Percentiles rank a stretch among this genome's conserved stretches.
phyloP scores from a whole-genome alignment of 2,329 filamentous ascomycete species.

The Clonostachys sp. region DNA sequence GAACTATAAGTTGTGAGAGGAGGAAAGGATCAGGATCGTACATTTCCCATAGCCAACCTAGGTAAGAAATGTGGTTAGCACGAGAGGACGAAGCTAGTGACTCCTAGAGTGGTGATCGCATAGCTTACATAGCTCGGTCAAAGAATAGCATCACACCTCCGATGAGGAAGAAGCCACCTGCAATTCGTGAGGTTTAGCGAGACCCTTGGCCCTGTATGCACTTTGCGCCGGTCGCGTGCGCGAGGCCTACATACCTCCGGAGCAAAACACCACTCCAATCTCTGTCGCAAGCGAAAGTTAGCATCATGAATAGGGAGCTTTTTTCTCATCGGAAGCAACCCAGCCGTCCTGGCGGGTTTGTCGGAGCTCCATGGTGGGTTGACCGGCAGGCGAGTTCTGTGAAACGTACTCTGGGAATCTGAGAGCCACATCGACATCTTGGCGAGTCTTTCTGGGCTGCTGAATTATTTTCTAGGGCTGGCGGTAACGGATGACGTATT shows the following conservation, averaged over 20 bases:
- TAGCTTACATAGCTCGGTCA: conserved; percentile 81
- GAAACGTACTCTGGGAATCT: conserved; percentile 81
- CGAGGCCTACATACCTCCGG: conserved; percentile 68
- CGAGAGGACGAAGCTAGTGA: background rate
- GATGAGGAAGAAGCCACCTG: conserved; percentile 91
- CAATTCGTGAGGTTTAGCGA: background rate
- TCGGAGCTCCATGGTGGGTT: conserved; percentile 3
- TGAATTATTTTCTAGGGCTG: background rate
- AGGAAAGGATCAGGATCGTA: conserved; percentile 32
- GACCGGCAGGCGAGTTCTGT: conserved; percentile 10
- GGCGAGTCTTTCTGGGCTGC: conserved; percentile 2
- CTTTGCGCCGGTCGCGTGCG: background rate
- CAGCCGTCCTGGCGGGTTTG: background rate
- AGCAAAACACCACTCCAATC: conserved; percentile 96
- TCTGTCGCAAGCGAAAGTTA: conserved; percentile 52
- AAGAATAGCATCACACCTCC: conserved; percentile 96
- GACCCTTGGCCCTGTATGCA: background rate
- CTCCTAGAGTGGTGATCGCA: too few species aligned
- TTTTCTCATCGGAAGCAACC: background rate
- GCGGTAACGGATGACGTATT: background rate
- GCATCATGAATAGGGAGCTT: conserved; percentile 6
- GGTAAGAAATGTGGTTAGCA: conserved; percentile 6
- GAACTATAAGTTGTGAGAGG: conserved; percentile 2
- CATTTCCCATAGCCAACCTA: conserved; percentile 97
- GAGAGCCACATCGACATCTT: conserved; percentile 93